Evolutionary conservation across 106 monocot genomes (phyloP).

Genomic region (Posidonia australis): DNA sequence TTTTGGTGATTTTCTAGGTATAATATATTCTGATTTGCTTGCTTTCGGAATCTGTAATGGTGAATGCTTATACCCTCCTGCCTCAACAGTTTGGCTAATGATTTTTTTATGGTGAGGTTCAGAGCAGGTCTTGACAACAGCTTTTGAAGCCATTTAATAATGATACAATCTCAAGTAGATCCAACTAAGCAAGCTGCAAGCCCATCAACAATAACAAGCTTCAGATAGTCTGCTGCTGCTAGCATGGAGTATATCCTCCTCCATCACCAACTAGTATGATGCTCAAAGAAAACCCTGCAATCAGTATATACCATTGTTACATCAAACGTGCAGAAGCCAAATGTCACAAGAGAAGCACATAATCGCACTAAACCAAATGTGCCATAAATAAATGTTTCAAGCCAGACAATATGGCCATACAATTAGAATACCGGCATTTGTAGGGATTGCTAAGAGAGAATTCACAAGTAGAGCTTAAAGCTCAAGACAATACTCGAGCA

Average conservation of each 20-base stretch:
- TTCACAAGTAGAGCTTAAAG: too few relatives aligned
- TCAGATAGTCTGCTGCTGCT: neutral
- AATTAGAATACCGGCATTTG: too few relatives aligned
- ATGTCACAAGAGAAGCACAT: too few relatives aligned
- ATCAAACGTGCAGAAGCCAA: neutral
- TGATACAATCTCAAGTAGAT: neutral
- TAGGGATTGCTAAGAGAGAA: too few relatives aligned
- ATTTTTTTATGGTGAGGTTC: neutral
- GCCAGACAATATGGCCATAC: too few relatives aligned
- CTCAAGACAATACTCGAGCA: too few relatives aligned
- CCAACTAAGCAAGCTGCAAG: neutral
- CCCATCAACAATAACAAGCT: too few relatives aligned
- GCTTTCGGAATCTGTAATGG: constrained; percentile 1
- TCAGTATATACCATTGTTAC: neutral
- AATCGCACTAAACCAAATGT: too few relatives aligned
- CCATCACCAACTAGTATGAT: neutral
- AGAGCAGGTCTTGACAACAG: constrained; percentile 1
- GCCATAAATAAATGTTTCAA: too few relatives aligned
- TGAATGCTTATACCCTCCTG: neutral
- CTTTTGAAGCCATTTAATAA: constrained; percentile 13
- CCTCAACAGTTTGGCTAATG: constrained; percentile 1
- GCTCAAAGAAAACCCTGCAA: neutral
- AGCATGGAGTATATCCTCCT: neutral
- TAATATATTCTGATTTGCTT: neutral
- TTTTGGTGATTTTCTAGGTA: neutral